Evolutionary conservation across 306 rosid species (phyloP).

Genomic region (Malus orientalis): DNA sequence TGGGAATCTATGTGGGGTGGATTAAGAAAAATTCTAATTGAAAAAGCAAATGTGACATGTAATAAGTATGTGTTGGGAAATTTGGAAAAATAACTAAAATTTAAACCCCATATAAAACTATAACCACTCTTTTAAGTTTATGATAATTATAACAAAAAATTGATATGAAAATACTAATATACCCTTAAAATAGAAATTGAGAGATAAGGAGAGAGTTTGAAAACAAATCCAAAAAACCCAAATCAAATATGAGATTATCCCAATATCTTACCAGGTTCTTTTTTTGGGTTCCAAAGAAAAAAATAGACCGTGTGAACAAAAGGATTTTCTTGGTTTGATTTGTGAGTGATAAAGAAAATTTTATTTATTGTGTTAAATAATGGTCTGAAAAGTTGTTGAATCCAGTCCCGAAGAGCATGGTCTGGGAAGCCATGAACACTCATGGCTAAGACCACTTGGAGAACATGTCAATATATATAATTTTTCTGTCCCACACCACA

Average conservation of each 20-base stretch:
- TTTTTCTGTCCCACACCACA: neutral
- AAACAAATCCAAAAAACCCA: neutral
- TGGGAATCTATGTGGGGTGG: too few relatives aligned
- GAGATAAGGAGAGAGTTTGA: neutral
- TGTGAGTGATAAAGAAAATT: neutral
- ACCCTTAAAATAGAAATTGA: neutral
- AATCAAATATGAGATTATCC: neutral
- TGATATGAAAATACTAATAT: too few relatives aligned
- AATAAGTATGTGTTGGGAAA: too few relatives aligned
- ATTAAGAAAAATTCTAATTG: too few relatives aligned
- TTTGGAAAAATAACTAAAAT: too few relatives aligned
- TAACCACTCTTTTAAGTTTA: too few relatives aligned
- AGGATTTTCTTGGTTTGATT: neutral
- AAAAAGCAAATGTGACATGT: too few relatives aligned
- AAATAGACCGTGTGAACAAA: neutral
- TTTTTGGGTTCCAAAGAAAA: neutral
- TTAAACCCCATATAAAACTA: too few relatives aligned
- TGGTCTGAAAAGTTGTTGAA: constrained; percentile 20
- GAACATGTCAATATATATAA: neutral
- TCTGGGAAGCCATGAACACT: constrained; percentile 45
- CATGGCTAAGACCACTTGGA: constrained; percentile 23
- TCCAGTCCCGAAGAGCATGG: constrained; percentile 34
- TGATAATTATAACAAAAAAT: too few relatives aligned
- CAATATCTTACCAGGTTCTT: neutral
- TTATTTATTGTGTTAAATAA: neutral